Base-by-base conservation (phyloP, 2,329 filamentous ascomycete genomes). In the Calcarisporium arbuscula region DNA sequence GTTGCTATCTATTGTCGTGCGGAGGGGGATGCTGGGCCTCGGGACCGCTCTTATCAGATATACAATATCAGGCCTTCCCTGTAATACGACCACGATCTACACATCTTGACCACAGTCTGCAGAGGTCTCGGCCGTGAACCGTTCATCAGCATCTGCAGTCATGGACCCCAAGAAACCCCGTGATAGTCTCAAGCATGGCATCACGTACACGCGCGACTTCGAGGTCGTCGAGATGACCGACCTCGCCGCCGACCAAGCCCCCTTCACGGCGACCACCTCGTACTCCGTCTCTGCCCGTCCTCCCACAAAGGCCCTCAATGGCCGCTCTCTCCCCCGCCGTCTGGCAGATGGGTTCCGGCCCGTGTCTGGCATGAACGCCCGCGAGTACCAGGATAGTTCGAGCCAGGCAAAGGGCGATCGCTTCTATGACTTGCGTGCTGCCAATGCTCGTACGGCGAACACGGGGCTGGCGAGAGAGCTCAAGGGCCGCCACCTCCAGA, bases 261-360 rank as follows among this genome's bases (percentile, higher is more conserved):
- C 28, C 8, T 41, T 41, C 27, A 28, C 37, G 11, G 32, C 42
- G 6, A 42, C 40, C 6, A 38, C 42, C 2, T 36, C 39, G 19
- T 42, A 39, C 14, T 36, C 40, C 12, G 40, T 40, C 11, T 39
- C 42, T 2, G 33, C 35, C 9, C 29, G 11, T 5, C 41, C 30
- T 16, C 35, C 26, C 2, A 14, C 14, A 9, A 10, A n/a, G 17
- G 8, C 12, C 6, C 22, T 8, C 4, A 27, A 22, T 14, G 10
- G 27, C 12, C 21, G 52, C 20, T 45, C 44, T 22, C 36, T 50
- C 32, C 36, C 54, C 27, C 47, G 45, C 18, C 57, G 60, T 32
- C 58, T 69, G 47, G 42, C 72, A 44, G 69, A 77, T 56, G 68
- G 69, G 52, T 79, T 80, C 61, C 67, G 67, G 41, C 66, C 72